phyloP scores from a whole-genome alignment of 169 alveolate genomes.

The Plasmodium sp. region DNA sequence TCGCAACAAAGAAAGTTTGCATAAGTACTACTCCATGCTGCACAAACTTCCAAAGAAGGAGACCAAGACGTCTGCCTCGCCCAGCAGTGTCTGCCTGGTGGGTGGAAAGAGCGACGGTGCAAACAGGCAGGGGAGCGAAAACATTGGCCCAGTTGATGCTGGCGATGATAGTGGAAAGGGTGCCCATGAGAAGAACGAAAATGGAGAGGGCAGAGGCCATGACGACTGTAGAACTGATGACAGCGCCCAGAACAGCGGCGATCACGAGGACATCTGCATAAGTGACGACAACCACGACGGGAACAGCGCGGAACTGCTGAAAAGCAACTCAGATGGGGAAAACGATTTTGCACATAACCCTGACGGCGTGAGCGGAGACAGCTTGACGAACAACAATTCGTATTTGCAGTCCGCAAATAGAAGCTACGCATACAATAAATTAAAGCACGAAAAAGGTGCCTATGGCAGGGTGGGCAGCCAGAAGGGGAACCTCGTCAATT shows the following conservation, averaged over 20 bases:
- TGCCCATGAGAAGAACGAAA: not conserved
- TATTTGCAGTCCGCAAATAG: not conserved
- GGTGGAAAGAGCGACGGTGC: not conserved
- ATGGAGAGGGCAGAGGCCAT: not conserved
- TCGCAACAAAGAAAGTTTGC: not conserved
- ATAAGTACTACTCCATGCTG: slow-evolving; percentile 4
- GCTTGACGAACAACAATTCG: not conserved
- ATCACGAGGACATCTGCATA: not conserved
- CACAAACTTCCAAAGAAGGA: not conserved
- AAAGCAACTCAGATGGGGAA: slow-evolving; percentile 1
- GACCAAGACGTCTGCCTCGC: not conserved
- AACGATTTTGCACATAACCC: not conserved
- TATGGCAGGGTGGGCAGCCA: not conserved
- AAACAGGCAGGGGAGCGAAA: not conserved
- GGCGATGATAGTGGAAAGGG: not conserved
- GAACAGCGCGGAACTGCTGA: not conserved
- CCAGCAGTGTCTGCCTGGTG: not conserved
- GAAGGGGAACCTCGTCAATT: not conserved
- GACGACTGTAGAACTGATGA: not conserved
- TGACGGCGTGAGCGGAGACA: not conserved
- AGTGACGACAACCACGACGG: slow-evolving; percentile 8
- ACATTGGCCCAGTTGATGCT: not conserved
- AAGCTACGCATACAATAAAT: slow-evolving; percentile 4
- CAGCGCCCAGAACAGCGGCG: not conserved
- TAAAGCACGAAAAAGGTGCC: not conserved